Evolutionary conservation across 108 stramenopile species (phyloP).

Genomic region (Cyclotella atomus): DNA sequence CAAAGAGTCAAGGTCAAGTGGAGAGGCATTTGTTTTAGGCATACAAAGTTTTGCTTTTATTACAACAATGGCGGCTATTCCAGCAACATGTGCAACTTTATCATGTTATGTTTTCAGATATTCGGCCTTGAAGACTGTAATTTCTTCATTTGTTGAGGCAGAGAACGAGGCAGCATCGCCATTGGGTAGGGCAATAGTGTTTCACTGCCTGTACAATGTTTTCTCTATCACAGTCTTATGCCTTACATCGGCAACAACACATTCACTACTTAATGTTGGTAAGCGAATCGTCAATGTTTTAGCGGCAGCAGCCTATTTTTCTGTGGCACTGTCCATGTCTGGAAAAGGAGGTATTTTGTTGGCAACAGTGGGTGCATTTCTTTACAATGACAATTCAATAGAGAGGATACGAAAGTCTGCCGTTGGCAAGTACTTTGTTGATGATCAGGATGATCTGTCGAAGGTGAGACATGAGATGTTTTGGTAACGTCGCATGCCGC

Average conservation of each 20-base stretch:
- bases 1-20: neutral
- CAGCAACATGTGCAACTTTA: slow-evolving; percentile 3
- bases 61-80: slow-evolving; percentile 18
- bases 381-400: slow-evolving; percentile 22
- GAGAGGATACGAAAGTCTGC: neutral
- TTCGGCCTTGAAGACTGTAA: neutral
- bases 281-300: slow-evolving; percentile 52
- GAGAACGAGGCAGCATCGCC: neutral
- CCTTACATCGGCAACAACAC: slow-evolving; percentile 51
- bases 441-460: neutral
- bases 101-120: neutral
- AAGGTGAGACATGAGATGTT: neutral
- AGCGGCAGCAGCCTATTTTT: slow-evolving; percentile 35
- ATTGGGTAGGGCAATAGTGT: slow-evolving; percentile 23
- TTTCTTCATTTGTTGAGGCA: neutral
- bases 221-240: slow-evolving; percentile 52
- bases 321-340: neutral
- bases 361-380: slow-evolving; percentile 19
- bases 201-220: slow-evolving; percentile 63
- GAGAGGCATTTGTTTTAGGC: slow-evolving; percentile 4
- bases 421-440: slow-evolving; percentile 3
- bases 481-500: neutral
- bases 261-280: slow-evolving; percentile 63
- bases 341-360: slow-evolving; percentile 16
- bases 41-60: slow-evolving; percentile 25